phyloP scores from a whole-genome alignment of 2,329 filamentous ascomycete species.

The Lojkania enalia region DNA sequence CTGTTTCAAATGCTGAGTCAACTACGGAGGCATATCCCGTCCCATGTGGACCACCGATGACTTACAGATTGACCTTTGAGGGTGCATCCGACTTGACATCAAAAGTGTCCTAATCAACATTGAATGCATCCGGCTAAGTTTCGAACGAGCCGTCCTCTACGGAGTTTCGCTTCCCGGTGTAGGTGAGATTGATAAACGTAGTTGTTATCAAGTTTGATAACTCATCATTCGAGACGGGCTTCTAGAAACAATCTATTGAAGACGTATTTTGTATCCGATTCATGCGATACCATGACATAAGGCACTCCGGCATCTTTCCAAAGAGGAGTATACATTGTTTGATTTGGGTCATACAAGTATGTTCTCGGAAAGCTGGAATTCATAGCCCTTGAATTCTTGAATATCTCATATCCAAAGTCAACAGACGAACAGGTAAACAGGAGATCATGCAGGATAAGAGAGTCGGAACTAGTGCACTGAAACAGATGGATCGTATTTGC shows the following conservation, averaged over 20 bases:
- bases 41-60: neutral
- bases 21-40: neutral
- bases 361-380: slow-evolving; percentile 3
- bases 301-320: slow-evolving; percentile 16
- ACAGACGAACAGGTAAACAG: slow-evolving; percentile 21
- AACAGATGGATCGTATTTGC: slow-evolving; percentile 6
- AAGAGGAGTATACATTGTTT: slow-evolving; percentile 16
- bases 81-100: neutral
- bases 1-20: too few species aligned
- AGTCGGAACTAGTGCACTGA: slow-evolving; percentile 17
- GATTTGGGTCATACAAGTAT: slow-evolving; percentile 15
- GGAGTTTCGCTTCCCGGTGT: slow-evolving; percentile 10
- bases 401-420: slow-evolving; percentile 14
- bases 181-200: slow-evolving; percentile 12
- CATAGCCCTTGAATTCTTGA: slow-evolving; percentile 1
- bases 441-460: slow-evolving; percentile 15
- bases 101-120: neutral
- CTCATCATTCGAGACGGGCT: slow-evolving; percentile 5
- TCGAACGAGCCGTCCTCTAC: neutral
- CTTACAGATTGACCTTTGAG: neutral
- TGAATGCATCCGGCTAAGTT: slow-evolving; percentile 3
- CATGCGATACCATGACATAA: slow-evolving; percentile 13
- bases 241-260: slow-evolving; percentile 16
- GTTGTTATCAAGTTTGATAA: slow-evolving; percentile 7
- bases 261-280: slow-evolving; percentile 17